Base-by-base conservation (phyloP, 441 rosid genomes). In the Croton setiger region DNA sequence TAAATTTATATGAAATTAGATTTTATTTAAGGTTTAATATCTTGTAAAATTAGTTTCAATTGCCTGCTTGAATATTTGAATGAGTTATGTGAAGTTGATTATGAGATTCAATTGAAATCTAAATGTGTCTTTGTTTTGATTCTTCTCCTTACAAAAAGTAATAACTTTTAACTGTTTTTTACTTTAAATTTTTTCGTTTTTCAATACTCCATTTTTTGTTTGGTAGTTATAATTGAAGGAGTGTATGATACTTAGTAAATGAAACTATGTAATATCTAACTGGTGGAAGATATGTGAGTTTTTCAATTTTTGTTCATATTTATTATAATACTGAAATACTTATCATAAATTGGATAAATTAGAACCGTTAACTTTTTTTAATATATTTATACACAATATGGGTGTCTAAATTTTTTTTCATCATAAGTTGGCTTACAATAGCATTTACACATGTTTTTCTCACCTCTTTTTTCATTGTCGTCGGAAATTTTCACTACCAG, bases 321-420 rank as follows among this genome's bases (percentile, higher is more conserved):
- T 48, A 6, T 2, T 64, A 11, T 10, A n/a, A n/a, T 8, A 53
- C n/a, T 3, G 18, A 23, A 47, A 1, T 9, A 3, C 37, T 47
- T 4, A 7, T 20, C 20, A 1, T 23, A 27, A 2, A 10, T 7
- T 21, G 35, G 15, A n/a, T 11, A 8, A 37, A 31, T n/a, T n/a
- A n/a, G n/a, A n/a, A n/a, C 27, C 37, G 20, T 23, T 21, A 37
- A 9, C 43, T 2, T n/a, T 60, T 57, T 23, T 48, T 39, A 55
- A n/a, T n/a, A n/a, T n/a, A n/a, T n/a, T n/a, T 8, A 39, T 86
- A 89, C 89, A 82, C 89, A n/a, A 80, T 89, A 84, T 81, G 88
- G 83, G 64, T 87, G 35, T 82, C 91, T 61, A 81, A 84, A 58
- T 20, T 81, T 37, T 71, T 83, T 74, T 83, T 84, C 80, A 49